Conservation (phyloP, 2,329 filamentous ascomycete species). For the Neonectria faginata region DNA sequence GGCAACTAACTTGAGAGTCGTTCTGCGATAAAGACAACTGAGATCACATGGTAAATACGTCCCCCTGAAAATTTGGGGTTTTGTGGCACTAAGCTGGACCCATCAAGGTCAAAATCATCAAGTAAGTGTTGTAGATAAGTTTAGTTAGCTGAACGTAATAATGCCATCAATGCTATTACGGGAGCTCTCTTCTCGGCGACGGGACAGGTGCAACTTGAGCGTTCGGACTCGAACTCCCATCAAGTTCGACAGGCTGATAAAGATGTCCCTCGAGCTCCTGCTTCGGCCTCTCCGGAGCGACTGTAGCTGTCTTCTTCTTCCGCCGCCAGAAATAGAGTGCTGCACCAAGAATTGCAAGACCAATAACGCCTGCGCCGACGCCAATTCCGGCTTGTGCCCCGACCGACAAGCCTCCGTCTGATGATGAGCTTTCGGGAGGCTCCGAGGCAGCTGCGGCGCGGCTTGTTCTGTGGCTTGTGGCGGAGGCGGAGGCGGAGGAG, state of each 20-base stretch:
- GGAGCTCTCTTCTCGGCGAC: conserved; percentile 1
- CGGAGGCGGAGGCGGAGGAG: conserved; percentile 2
- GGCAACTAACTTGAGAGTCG: no score
- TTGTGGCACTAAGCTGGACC: no score
- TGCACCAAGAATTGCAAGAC: conserved; percentile 23
- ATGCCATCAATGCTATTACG: background rate
- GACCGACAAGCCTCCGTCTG: conserved; percentile 25
- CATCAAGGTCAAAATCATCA: no score
- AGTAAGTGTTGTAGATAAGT: no score
- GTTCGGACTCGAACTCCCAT: background rate
- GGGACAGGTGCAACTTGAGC: no score
- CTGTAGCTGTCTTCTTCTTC: background rate
- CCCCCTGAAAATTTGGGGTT: no score
- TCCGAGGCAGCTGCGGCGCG: background rate
- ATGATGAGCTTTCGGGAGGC: background rate
- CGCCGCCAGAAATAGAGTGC: conserved; percentile 11
- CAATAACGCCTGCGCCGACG: conserved; percentile 19
- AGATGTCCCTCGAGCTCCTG: background rate
- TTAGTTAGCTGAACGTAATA: no score
- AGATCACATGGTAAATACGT: no score
- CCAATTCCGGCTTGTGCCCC: conserved; percentile 37
- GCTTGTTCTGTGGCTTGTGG: no score
- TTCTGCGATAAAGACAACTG: no score
- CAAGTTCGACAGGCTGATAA: background rate
- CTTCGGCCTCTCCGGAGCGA: no score